Evolutionary conservation across 176 grass and related monocot genomes (phyloP), one percentile per base, ranked within the genome.

Genomic region (Rhipidocladum racemiflorum): DNA sequence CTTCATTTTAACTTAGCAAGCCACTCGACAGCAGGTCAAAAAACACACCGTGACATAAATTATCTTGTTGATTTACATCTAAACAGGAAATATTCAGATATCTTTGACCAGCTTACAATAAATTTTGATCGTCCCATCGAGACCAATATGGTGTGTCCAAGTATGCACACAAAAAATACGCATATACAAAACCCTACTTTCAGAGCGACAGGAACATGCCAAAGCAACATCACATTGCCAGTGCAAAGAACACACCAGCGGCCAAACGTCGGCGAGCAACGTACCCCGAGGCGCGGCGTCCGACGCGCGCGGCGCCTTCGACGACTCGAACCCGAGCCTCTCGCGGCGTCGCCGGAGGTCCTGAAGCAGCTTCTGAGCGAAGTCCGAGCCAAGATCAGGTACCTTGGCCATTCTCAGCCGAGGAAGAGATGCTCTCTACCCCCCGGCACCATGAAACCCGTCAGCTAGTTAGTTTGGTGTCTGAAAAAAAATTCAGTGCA

Each of bases 301-400:
- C 36, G 70, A 35, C 10, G 84, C 16, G 49, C 65, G 84, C 56
- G 84, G 53, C 35, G 48, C 29, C 50, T 72, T 38, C 16, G 65
- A 5, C 10, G 44, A 87, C n/a, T 88, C 59, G 9, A 84, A 91
- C 20, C 96, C 93, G 63, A 99, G 88, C 80, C 76, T 88, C 80
- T 99, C 87, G 81, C 94, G 90, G 68, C 96, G 87, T 0, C 76
- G 65, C 70, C 93, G 87, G 77, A 99, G 89, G 87, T 99, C 96
- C 61, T 79, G 87, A 62, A 99, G 78, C 82, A 99, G 68, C 73
- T 99, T 99, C 87, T 99, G 93, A 6, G 96, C 66, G 45, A 99
- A 99, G 82, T 99, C 96, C 3, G 96, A 90, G 79, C 84, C 84
- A 12, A 89, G 83, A 61, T 91, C 89, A 53, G 86, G 85, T 54